Evolutionary conservation across 306 rosid species (phyloP), one percentile per base, ranked within the genome.

Genomic region (Abrus pulchellus): DNA sequence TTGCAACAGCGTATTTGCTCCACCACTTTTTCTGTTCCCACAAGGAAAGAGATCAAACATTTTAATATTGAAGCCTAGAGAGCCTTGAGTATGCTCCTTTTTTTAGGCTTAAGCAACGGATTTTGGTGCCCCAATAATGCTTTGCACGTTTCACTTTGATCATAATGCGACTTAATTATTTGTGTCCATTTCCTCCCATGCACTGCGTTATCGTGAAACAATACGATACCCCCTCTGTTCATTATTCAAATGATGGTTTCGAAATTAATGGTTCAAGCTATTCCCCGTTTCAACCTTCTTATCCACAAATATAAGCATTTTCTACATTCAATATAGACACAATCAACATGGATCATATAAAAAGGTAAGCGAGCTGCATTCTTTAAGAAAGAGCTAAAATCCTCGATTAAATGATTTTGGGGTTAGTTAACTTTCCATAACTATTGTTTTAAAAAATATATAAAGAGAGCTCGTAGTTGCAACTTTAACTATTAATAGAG

Each of bases 131-230:
- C 12, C 43, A 32, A 76, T 47, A 57, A 75, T 82, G 66, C 27
- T 68, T 60, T 50, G 27, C 43, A 41, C 45, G 68, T 50, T 60
- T 82, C 68, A 38, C 76, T 75, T 67, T 76, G 32, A 29, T 12
- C 64, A 75, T 8, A 60, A 40, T 11, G 73, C 30, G 29, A 56
- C 29, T 55, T 43, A 27, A 9, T 74, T 54, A 65, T 65, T 65
- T 3, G 34, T 78, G 60, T 33, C 49, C 9, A 55, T 41, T 41
- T 77, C 41, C 63, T 14, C 34, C 5, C 7, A 36, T 4, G 20
- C 47, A 40, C 47, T 10, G 45, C 41, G 13, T 54, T n/a, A 3
- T 52, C 47, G 8, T 53, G n/a, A 68, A 78, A 43, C 68, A 68
- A 5, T 47, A 14, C 9, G 2, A 55, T 50, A 12, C 49, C 30